Evolutionary conservation across 352 stramenopile genomes (phyloP).

Genomic region (Phytophthora parvispora): DNA sequence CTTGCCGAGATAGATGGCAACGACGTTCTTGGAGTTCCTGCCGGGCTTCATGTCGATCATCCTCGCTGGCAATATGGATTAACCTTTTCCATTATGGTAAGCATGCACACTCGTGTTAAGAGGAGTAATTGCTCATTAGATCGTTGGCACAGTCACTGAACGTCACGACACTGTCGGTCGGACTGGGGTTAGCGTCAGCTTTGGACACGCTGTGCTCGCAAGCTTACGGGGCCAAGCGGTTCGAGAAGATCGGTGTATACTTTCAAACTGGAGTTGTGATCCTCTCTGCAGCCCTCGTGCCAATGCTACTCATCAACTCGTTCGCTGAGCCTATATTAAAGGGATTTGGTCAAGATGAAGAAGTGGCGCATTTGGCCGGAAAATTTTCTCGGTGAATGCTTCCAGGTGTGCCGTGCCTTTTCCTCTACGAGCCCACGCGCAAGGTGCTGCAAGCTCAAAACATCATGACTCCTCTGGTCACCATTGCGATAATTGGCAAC

Average conservation of each 20-base stretch:
- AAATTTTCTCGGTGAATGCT: constrained; percentile 67
- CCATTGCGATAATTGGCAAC: constrained; percentile 61
- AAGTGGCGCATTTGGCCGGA: constrained; percentile 61
- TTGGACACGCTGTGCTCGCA: constrained; percentile 84
- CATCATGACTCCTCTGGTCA: constrained; percentile 73
- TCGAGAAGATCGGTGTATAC: constrained; percentile 79
- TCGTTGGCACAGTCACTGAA: constrained; percentile 18
- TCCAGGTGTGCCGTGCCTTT: constrained; percentile 67
- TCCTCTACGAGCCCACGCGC: constrained; percentile 79
- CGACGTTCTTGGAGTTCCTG: constrained; percentile 52
- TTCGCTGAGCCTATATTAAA: too few relatives aligned
- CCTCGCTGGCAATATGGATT: constrained; percentile 69
- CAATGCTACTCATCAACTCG: constrained; percentile 64
- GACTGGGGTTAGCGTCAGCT: constrained; percentile 69
- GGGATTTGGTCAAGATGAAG: constrained; percentile 46
- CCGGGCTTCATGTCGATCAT: constrained; percentile 53
- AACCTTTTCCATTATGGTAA: constrained; percentile 61
- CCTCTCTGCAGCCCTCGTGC: constrained; percentile 45
- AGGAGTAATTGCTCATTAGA: too few relatives aligned
- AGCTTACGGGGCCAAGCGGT: constrained; percentile 64
- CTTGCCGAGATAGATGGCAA: constrained; percentile 40
- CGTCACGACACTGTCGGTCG: constrained; percentile 48
- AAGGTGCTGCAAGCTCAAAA: constrained; percentile 81
- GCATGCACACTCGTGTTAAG: too few relatives aligned
- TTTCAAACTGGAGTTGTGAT: constrained; percentile 74